Percentiles rank a stretch among this genome's conserved stretches.
Conservation (phyloP, 495 filamentous ascomycete species). For the Penicillium lagena region DNA sequence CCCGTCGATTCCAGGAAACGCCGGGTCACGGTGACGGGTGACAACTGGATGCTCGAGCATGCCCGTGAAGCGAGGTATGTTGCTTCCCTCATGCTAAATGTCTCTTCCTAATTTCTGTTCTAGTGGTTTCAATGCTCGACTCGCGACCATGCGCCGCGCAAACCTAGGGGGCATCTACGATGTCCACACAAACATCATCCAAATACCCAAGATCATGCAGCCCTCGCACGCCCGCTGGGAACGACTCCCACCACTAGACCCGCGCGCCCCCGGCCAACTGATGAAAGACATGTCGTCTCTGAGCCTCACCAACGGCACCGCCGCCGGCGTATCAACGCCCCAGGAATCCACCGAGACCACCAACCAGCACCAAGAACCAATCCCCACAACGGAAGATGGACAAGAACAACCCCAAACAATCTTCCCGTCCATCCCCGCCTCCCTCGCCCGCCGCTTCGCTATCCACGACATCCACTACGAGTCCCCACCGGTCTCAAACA, state of each 20-base stretch:
- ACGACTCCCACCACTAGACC: conserved; percentile 42
- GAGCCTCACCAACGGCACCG: conserved; percentile 20
- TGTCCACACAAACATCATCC: conserved; percentile 84
- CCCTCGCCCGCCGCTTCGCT: conserved; percentile 67
- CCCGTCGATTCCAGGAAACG: conserved; percentile 67
- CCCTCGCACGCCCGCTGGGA: conserved; percentile 82
- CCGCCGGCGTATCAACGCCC: not conserved
- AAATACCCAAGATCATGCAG: conserved; percentile 83
- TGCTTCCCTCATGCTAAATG: not conserved
- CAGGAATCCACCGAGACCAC: not conserved
- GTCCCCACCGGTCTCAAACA: conserved; percentile 48
- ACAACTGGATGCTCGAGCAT: conserved; percentile 98
- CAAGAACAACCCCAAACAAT: conserved; percentile 17
- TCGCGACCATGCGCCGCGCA: conserved; percentile 56
- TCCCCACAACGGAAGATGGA: conserved; percentile 1
- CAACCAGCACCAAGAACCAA: conserved; percentile 3
- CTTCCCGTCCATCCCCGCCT: conserved; percentile 58
- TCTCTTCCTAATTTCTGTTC: conserved; percentile 16
- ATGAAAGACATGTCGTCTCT: conserved; percentile 32
- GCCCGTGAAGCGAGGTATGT: conserved; percentile 80
- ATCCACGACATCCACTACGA: conserved; percentile 66
- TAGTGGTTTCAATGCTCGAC: conserved; percentile 74
- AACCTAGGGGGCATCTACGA: conserved; percentile 80
- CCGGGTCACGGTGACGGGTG: conserved; percentile 80
- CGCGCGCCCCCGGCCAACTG: conserved; percentile 19